Evolutionary conservation across 2,329 filamentous ascomycete genomes (phyloP), one percentile per base, ranked within the genome.

Genomic region (Arthrinium phaeospermum): DNA sequence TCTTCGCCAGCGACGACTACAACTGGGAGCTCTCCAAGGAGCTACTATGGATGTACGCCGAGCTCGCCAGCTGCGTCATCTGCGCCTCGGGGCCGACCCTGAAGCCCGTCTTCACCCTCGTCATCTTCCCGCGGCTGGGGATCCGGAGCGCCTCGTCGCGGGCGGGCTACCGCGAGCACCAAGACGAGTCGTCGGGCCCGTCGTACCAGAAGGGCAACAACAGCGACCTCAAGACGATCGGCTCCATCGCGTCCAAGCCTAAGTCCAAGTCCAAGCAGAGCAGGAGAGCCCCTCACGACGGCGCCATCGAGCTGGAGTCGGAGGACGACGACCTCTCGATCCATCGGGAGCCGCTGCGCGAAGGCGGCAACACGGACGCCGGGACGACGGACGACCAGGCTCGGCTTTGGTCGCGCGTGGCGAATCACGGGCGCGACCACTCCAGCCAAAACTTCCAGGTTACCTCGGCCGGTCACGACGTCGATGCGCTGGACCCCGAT

Each of bases 381-480:
- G 37, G 7, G 85, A 88, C 44, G 67, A 80, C 79, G 7, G 85
- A 88, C 75, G 75, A 79, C 30, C 81, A 84, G 72, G 83, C 84
- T n/a, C 70, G 51, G 71, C 67, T 72, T 44, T 72, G 78, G 4
- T 85, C 87, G 0, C 82, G 89, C 22, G 47, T 51, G n/a, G 47
- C 47, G 0, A 87, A 88, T 0, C 88, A 91, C 0, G 76, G 80
- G 16, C 87, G 86, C 47, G 91, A 89, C 78, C 90, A 89, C 88
- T 90, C 90, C 70, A 88, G 87, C 37, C 85, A 88, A 76, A 81
- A 77, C 79, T 78, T 71, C 71, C 41, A 69, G 61, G 44, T 61
- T 22, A 69, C 67, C 16, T 24, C 24, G 16, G 19, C 24, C 47
- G 51, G 27, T 41, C 49, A 70, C 73, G 78, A 78, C 80, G 27